Conservation (phyloP, 495 filamentous ascomycete genomes). For the Penicillium salamii region DNA sequence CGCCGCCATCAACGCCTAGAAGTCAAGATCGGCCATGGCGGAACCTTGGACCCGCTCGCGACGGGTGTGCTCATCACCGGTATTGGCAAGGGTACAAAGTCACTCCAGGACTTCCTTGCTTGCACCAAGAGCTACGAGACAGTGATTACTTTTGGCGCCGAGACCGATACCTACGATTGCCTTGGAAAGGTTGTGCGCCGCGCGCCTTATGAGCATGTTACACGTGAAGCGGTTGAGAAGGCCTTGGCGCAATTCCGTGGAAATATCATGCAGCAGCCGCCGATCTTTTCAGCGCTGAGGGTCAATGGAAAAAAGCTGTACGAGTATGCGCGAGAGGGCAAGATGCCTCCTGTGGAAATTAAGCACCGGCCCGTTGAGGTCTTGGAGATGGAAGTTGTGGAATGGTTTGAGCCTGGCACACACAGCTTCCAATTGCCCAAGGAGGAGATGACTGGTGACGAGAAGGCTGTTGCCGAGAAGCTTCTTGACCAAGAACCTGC, state of each 20-base stretch:
- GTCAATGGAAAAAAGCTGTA: conserved; percentile 90
- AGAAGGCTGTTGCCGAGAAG: conserved; percentile 70
- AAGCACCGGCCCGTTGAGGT: conserved; percentile 75
- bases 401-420: conserved; percentile 83
- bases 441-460: conserved; percentile 67
- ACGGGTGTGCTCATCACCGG: conserved; percentile 89
- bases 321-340: conserved; percentile 91
- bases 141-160: conserved; percentile 83
- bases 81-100: conserved; percentile 84
- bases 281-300: conserved; percentile 87
- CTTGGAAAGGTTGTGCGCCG: conserved; percentile 76
- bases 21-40: conserved; percentile 95
- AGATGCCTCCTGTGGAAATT: conserved; percentile 78
- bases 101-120: conserved; percentile 67
- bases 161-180: conserved; percentile 88
- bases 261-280: conserved; percentile 86
- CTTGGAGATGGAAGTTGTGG: conserved; percentile 68
- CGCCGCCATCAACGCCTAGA: conserved; percentile 54
- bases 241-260: conserved; percentile 75
- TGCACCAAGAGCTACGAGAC: conserved; percentile 94
- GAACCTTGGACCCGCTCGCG: conserved; percentile 91
- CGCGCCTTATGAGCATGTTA: conserved; percentile 73
- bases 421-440: conserved; percentile 71
- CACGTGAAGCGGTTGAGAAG: conserved; percentile 71
- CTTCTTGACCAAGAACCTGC: conserved; percentile 49